These are phyloP conservation scores for Sphaerobolus stellatus DNA, from an alignment of 1,284 basidiomycete genomes.

Conservation along the genomic window DNA sequence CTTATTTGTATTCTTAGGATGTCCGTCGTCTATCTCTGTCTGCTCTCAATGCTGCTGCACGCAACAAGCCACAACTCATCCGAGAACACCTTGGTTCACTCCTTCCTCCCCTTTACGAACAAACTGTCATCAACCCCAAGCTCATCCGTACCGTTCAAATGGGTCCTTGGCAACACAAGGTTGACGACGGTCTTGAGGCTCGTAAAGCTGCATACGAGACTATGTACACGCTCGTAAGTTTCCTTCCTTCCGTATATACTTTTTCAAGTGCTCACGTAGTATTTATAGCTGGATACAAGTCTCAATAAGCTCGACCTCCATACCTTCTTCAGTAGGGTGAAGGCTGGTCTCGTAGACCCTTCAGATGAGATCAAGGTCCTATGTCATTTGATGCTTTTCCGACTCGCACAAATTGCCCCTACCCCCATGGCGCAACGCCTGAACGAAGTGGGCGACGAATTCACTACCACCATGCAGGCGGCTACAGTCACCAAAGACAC, in stretches of 20 bases:
- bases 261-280: slow-evolving; percentile 18
- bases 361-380: slow-evolving; percentile 97
- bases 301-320: slow-evolving; percentile 82
- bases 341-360: slow-evolving; percentile 84
- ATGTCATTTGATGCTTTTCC: slow-evolving; percentile 92
- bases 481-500: slow-evolving; percentile 88
- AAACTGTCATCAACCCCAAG: slow-evolving; percentile 78
- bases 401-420: slow-evolving; percentile 83
- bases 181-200: slow-evolving; percentile 91
- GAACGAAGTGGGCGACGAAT: slow-evolving; percentile 79
- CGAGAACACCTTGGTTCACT: slow-evolving; percentile 78
- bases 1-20: slow-evolving; percentile 47
- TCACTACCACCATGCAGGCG: slow-evolving; percentile 91
- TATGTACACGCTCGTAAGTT: slow-evolving; percentile 86
- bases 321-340: slow-evolving; percentile 79
- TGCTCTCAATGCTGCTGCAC: slow-evolving; percentile 89
- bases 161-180: slow-evolving; percentile 97
- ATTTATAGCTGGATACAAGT: slow-evolving; percentile 79
- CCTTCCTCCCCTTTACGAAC: slow-evolving; percentile 82
- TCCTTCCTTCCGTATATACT: not conserved
- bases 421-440: slow-evolving; percentile 80
- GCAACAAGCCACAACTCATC: slow-evolving; percentile 91
- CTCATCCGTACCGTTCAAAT: slow-evolving; percentile 92
- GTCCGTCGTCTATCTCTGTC: slow-evolving; percentile 87
- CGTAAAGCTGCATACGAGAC: slow-evolving; percentile 97